Base-by-base conservation (phyloP, 73 alveolate genomes). In the Paramecium bursaria region DNA sequence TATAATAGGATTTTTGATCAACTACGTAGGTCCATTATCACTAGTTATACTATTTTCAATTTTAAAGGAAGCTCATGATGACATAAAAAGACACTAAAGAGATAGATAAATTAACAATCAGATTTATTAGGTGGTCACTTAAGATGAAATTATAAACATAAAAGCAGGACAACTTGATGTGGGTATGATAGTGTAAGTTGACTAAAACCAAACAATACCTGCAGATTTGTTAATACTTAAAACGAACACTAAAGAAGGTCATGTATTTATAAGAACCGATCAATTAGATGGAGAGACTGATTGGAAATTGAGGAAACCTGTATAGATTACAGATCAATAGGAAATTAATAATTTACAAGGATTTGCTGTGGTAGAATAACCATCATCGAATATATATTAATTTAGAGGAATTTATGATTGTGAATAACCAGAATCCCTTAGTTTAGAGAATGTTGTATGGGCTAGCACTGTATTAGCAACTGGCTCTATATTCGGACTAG, bases 241-340 rank as follows among this genome's bases (percentile, higher is more conserved):
- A 73, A 95, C 99, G 7, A 91, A 94, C 49, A 97, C 86, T 30
- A 85, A 92, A 46, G 88, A 85, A 54, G 98, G 98, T 4, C 57
- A 90, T 14, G 92, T 89, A 46, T 93, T 91, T 52, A 92, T 96
- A 22, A 92, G 95, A 75, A 96, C 99, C 2, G 99, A 96, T 86
- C 94, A 96, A 85, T 87, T 96, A 46, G 99, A 96, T 88, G 99
- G 99, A 23, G 99, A 96, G 86, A 96, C 99, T 1, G 99, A 96
- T 85, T 96, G 99, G 99, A 97, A 97, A 75, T 87, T 93, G 21
- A 87, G 99, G 47, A 94, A 94, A 85, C 97, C 98, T 0, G 74
- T 90, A 0, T 27, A 73, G n/a, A 22, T 31, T 17, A 94, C 98
- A 9, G 77, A 92, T 3, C 90, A 91, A 4, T 53, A 86, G 50